Percentiles rank a stretch among this genome's conserved stretches.
phyloP scores from a whole-genome alignment of 202 grass and related monocot genomes.

The Setaria viridis region DNA sequence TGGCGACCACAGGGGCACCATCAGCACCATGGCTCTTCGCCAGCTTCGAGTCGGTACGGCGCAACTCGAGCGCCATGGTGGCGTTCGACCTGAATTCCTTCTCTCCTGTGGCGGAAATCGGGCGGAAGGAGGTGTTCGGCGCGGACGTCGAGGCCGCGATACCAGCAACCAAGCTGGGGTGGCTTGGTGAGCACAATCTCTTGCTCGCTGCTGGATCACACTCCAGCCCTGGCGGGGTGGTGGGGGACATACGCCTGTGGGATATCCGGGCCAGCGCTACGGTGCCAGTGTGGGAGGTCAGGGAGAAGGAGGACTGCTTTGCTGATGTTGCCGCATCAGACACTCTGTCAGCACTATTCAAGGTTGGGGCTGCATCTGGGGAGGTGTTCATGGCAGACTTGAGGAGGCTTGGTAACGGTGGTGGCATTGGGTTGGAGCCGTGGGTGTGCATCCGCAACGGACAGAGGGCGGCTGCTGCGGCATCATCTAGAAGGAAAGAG shows the following conservation, averaged over 20 bases:
- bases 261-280: slow-evolving; percentile 58
- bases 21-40: slow-evolving; percentile 61
- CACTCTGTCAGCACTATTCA: slow-evolving; percentile 55
- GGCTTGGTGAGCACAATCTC: slow-evolving; percentile 60
- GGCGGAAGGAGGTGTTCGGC: slow-evolving; percentile 69
- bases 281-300: slow-evolving; percentile 58
- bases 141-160: slow-evolving; percentile 70
- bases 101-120: slow-evolving; percentile 63
- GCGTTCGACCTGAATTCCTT: slow-evolving; percentile 69
- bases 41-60: slow-evolving; percentile 67
- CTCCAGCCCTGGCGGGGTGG: slow-evolving; percentile 56
- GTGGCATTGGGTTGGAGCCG: slow-evolving; percentile 35
- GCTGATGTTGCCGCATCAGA: slow-evolving; percentile 60
- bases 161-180: slow-evolving; percentile 61
- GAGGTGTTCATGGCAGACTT: slow-evolving; percentile 86
- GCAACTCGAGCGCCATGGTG: slow-evolving; percentile 74
- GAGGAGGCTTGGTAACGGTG: slow-evolving; percentile 59
- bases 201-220: slow-evolving; percentile 76
- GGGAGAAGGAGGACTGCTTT: slow-evolving; percentile 77
- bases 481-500: slow-evolving; percentile 54
- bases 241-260: slow-evolving; percentile 73
- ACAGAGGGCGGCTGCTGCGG: slow-evolving; percentile 24
- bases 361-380: slow-evolving; percentile 62
- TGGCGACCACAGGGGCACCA: slow-evolving; percentile 27
- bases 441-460: slow-evolving; percentile 66